These are phyloP conservation scores for Populus ilicifolia DNA, from an alignment of 345 rosid genomes.

Conservation along the genomic window DNA sequence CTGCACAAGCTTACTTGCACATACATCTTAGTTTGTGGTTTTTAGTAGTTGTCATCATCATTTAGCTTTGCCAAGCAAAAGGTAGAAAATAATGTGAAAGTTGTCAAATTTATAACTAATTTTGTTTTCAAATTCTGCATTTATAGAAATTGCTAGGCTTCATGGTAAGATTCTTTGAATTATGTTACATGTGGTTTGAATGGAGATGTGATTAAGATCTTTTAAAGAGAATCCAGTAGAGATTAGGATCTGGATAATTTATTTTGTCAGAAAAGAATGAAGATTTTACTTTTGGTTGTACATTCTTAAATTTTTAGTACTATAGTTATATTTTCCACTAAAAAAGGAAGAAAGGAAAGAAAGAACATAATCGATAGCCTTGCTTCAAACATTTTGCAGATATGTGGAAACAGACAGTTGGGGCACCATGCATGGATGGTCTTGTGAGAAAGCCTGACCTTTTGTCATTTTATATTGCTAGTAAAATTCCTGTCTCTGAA, in stretches of 20 bases:
- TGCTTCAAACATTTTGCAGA: constrained; percentile 43
- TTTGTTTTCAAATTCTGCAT: neutral
- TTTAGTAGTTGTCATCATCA: neutral
- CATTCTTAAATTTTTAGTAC: neutral
- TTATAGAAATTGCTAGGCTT: neutral
- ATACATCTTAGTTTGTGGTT: neutral
- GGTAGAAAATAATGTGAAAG: neutral
- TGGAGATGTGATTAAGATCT: neutral
- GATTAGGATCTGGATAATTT: neutral
- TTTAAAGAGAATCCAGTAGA: neutral
- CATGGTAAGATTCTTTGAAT: neutral
- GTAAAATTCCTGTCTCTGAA: constrained; percentile 89
- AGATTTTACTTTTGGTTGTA: neutral
- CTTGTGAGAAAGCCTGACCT: constrained; percentile 74
- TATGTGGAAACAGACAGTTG: constrained; percentile 87
- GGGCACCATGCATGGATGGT: constrained; percentile 66
- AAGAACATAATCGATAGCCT: neutral
- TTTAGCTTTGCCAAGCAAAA: neutral
- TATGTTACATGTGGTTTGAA: neutral
- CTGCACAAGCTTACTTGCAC: neutral
- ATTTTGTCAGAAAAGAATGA: neutral
- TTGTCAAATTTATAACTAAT: neutral
- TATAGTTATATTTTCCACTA: neutral
- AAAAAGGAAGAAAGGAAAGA: neutral
- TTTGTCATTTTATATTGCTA: constrained; percentile 78